Evolutionary conservation across 23 red algal genomes (phyloP).

Genomic region (Gracilaria gracilis): DNA sequence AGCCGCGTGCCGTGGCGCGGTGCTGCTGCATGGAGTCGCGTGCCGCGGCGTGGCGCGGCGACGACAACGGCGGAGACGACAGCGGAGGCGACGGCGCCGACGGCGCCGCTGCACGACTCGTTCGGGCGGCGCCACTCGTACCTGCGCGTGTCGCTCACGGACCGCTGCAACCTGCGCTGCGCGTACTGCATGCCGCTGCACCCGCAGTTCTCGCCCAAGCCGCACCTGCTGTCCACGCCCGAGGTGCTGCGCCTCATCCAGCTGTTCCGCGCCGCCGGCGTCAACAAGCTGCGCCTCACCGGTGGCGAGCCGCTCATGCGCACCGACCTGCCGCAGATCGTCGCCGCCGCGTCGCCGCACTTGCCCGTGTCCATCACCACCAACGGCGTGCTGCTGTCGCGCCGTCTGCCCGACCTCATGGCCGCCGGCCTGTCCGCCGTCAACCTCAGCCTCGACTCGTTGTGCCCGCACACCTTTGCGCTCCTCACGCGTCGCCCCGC

Average conservation of each 20-base stretch:
- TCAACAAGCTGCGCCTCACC: slow-evolving; percentile 88
- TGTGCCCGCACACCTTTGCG: slow-evolving; percentile 71
- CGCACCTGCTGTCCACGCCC: slow-evolving; percentile 61
- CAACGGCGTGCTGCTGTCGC: slow-evolving; percentile 72
- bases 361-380: slow-evolving; percentile 80
- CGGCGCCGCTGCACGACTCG: slow-evolving; percentile 55
- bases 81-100: background rate
- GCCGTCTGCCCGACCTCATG: slow-evolving; percentile 60
- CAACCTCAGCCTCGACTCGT: slow-evolving; percentile 87
- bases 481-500: slow-evolving; percentile 70
- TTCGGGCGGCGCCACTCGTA: slow-evolving; percentile 90
- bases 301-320: slow-evolving; percentile 93
- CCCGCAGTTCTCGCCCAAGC: slow-evolving; percentile 55
- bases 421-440: slow-evolving; percentile 63
- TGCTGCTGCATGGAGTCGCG: background rate
- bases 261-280: slow-evolving; percentile 61
- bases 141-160: slow-evolving; percentile 92
- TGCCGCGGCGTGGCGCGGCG: background rate
- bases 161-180: slow-evolving; percentile 95
- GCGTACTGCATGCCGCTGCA: slow-evolving; percentile 94
- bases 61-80: background rate
- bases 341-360: background rate
- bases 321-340: slow-evolving; percentile 36
- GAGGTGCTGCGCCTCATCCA: slow-evolving; percentile 65
- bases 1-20: no score